Evolutionary conservation across 495 filamentous ascomycete species (phyloP), one percentile per base, ranked within the genome.

Genomic region (Hypoxylon crocopeplum): DNA sequence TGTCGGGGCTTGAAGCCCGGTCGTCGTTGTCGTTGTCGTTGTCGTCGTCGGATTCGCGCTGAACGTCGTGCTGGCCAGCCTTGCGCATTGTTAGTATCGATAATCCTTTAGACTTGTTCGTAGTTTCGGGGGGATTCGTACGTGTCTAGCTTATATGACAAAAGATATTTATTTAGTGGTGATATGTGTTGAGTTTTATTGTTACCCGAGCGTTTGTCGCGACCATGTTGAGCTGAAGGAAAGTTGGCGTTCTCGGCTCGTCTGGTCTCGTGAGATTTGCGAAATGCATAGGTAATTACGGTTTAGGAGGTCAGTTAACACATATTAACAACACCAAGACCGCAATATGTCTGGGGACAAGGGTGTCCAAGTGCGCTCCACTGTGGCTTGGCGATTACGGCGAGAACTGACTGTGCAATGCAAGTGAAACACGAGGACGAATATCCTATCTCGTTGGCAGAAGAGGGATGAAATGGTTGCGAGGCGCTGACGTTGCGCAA

Each of bases 231-330:
- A 59, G 27, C 37, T 48, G 32, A 10, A 49, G 29, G 49, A 55
- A 47, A 51, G 48, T 38, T 59, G 55, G 37, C 48, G 47, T 55
- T 55, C 45, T 55, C 37, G 30, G 33, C 21, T 57, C 17, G 55
- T 59, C 47, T 45, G 32, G 61, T 59, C 48, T 54, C 45, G 55
- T 59, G 61, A 59, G 55, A 39, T 50, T 57, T 59, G 49, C 37
- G 54, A 59, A 48, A 55, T 36, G 40, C 48, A 50, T 50, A 52
- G 38, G 19, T 48, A 49, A 30, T n/a, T 42, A 11, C 34, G 16
- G 30, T 44, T 47, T 63, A 63, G 59, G 59, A 57, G 53, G 48
- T 42, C 29, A 48, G 42, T 22, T 56, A 48, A 33, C 21, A 56
- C 38, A 29, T 55, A 39, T 40, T 34, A 48, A 41, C 25, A n/a